Evolutionary conservation across 176 grass and related monocot genomes (phyloP), one percentile per base, ranked within the genome.

Genomic region (Thinopyrum elongatum): DNA sequence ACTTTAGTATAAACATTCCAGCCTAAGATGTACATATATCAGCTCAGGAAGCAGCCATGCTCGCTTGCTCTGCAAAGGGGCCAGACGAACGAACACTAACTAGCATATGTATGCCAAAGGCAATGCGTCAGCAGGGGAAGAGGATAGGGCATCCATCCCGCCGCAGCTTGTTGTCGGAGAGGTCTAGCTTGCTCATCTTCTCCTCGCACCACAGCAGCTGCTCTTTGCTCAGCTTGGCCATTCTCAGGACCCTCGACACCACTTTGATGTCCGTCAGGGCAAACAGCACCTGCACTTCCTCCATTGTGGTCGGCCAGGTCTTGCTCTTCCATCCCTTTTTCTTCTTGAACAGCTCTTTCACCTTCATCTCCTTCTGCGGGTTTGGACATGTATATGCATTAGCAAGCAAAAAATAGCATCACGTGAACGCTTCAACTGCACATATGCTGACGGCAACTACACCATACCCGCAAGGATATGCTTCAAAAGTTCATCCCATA

Each of bases 141-240:
- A 96, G 88, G 28, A 96, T 95, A 2, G 94, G 97, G 55, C 92
- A 96, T 7, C 65, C 86, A 30, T 96, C 97, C 2, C 97, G 90
- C 34, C 90, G 85, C 23, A 99, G 86, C 71, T 90, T 91, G 85
- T 88, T 90, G 47, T 93, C 88, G 0, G 92, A 93, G 71, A 99
- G 81, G 82, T 96, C 97, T 7, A 99, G 76, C 87, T 99, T 99
- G 80, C 97, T 96, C 97, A 99, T 96, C 89, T 99, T 99, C 88
- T 99, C 97, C 77, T 98, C 97, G 14, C 97, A 99, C 97, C 97
- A 99, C 36, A 99, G 88, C 22, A 99, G 82, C 87, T 96, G 97
- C 90, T 93, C 94, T 90, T 96, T 96, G 83, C 94, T 96, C 26
- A 99, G 86, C 51, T 91, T 86, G 10, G 49, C 88, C 97, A 99